Evolutionary conservation across 768 basidiomycete genomes (phyloP).

Genomic region (Tulasnella sp.): DNA sequence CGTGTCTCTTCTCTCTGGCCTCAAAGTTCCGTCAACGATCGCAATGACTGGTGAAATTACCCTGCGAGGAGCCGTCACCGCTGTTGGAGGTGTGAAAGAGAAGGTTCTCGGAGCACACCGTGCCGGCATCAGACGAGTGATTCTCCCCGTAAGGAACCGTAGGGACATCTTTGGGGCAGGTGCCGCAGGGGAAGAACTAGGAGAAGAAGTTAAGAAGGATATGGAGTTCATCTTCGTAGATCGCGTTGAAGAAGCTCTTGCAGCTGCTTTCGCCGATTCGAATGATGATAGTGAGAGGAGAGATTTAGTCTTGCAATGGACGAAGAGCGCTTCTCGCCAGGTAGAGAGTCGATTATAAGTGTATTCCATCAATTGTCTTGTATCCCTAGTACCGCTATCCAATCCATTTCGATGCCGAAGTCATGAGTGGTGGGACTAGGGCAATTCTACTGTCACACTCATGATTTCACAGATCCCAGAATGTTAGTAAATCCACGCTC

Average conservation of each 20-base stretch:
- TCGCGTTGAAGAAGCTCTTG: slow-evolving; percentile 67
- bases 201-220: slow-evolving; percentile 30
- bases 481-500: neutral
- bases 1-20: slow-evolving; percentile 71
- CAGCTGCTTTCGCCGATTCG: slow-evolving; percentile 54
- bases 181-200: slow-evolving; percentile 52
- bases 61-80: slow-evolving; percentile 64
- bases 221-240: slow-evolving; percentile 77
- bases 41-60: slow-evolving; percentile 96
- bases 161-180: slow-evolving; percentile 78
- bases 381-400: neutral
- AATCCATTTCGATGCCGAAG: neutral
- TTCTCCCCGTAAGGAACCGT: slow-evolving; percentile 72
- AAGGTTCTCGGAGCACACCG: slow-evolving; percentile 85
- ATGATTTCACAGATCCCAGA: no score
- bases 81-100: slow-evolving; percentile 88
- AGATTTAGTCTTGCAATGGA: neutral
- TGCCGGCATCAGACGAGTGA: slow-evolving; percentile 69
- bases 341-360: neutral
- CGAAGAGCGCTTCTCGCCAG: neutral
- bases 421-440: neutral
- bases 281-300: neutral
- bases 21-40: slow-evolving; percentile 54
- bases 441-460: no score
- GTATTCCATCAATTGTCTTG: neutral